Conservation (phyloP, 768 basidiomycete species). For the Kwoniella bestiolae region DNA sequence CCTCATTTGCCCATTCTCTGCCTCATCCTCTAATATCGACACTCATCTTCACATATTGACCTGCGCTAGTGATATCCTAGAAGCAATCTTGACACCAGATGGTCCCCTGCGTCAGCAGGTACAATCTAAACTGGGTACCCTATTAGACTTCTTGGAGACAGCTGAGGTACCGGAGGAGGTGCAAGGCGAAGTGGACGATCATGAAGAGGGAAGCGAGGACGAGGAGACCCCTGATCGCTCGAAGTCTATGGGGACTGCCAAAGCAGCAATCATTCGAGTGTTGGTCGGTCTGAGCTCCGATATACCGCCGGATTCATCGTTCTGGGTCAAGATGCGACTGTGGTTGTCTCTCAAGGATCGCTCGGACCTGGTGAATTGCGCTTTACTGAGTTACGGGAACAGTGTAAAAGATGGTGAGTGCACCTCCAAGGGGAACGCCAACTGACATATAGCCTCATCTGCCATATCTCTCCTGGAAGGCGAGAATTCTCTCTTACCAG, state of each 20-base stretch:
- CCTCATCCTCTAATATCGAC: neutral
- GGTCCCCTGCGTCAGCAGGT: neutral
- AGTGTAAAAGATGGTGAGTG: slow-evolving; percentile 39
- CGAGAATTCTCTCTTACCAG: neutral
- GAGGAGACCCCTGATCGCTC: slow-evolving; percentile 1
- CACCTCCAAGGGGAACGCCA: too few relatives aligned
- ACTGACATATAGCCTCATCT: slow-evolving; percentile 19
- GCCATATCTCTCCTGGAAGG: slow-evolving; percentile 10
- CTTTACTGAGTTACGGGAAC: slow-evolving; percentile 47
- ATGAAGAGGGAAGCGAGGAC: slow-evolving; percentile 8
- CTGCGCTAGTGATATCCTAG: neutral
- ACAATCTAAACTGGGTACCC: neutral
- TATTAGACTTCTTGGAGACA: slow-evolving; percentile 21
- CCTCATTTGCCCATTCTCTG: neutral
- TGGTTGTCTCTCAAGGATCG: slow-evolving; percentile 31
- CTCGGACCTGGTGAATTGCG: slow-evolving; percentile 39
- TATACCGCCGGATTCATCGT: slow-evolving; percentile 1
- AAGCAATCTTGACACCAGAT: neutral
- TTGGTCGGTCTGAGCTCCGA: slow-evolving; percentile 30
- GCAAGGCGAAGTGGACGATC: neutral
- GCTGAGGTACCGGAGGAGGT: neutral
- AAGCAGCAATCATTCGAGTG: slow-evolving; percentile 27
- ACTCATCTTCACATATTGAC: slow-evolving; percentile 6
- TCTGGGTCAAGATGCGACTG: slow-evolving; percentile 33
- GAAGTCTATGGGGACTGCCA: slow-evolving; percentile 22